Evolutionary conservation across 2,329 filamentous ascomycete species (phyloP).

Genomic region (Fusarium cicatricum): DNA sequence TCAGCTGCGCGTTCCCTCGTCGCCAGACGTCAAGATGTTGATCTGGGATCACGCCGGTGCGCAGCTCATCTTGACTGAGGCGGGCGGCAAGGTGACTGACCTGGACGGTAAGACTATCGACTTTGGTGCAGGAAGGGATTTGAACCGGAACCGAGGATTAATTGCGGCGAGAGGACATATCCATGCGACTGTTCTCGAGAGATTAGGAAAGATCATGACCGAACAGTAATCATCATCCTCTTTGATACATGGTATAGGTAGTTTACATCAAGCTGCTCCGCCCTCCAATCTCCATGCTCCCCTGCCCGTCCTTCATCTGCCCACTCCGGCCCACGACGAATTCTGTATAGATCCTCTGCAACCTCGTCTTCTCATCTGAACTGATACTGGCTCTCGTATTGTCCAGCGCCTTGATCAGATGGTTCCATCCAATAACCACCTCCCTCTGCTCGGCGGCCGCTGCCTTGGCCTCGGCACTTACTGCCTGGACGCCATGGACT

Average conservation of each 20-base stretch:
- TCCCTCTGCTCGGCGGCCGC: slow-evolving; percentile 61
- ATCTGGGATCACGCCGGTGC: slow-evolving; percentile 66
- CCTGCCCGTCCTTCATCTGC: slow-evolving; percentile 94
- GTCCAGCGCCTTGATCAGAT: slow-evolving; percentile 79
- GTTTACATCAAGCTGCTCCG: slow-evolving; percentile 89
- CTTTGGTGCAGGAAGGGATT: slow-evolving; percentile 47
- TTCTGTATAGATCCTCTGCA: slow-evolving; percentile 87
- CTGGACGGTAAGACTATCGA: slow-evolving; percentile 49
- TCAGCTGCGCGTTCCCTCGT: slow-evolving; percentile 45
- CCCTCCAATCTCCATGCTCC: slow-evolving; percentile 89
- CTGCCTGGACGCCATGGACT: slow-evolving; percentile 40
- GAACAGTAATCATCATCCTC: slow-evolving; percentile 18
- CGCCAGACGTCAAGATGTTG: slow-evolving; percentile 36
- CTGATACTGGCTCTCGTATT: slow-evolving; percentile 86
- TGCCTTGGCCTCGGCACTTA: slow-evolving; percentile 40
- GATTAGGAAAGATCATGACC: slow-evolving; percentile 33
- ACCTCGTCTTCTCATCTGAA: slow-evolving; percentile 74
- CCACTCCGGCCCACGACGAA: slow-evolving; percentile 93
- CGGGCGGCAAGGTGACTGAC: slow-evolving; percentile 63
- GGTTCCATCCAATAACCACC: slow-evolving; percentile 84
- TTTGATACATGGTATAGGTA: slow-evolving; percentile 5
- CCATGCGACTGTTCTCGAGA: slow-evolving; percentile 52
- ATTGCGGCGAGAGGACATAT: slow-evolving; percentile 55
- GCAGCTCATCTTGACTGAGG: slow-evolving; percentile 64
- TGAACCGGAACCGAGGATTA: slow-evolving; percentile 48